phyloP scores from a whole-genome alignment of 2,329 filamentous ascomycete genomes.

The Xylaria sp. region DNA sequence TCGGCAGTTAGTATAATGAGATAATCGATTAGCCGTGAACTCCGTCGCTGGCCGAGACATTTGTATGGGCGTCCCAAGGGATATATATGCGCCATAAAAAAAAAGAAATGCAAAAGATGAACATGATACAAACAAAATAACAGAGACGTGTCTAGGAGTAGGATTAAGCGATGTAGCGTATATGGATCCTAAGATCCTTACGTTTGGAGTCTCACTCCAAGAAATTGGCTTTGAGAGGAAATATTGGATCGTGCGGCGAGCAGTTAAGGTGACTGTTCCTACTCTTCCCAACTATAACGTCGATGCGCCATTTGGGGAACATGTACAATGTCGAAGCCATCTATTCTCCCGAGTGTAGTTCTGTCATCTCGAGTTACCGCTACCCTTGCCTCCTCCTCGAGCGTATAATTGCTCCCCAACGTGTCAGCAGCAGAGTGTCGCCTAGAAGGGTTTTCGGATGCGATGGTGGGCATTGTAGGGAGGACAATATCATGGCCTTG shows the following conservation, averaged over 20 bases:
- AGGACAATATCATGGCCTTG: conserved; percentile 44
- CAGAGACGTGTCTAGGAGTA: conserved; percentile 32
- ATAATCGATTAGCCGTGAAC: conserved; percentile 38
- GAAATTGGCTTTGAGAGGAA: conserved; percentile 5
- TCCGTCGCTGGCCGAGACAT: conserved; percentile 42
- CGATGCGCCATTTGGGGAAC: conserved; percentile 48
- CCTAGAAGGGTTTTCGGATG: conserved; percentile 41
- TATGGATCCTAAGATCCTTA: conserved; percentile 10
- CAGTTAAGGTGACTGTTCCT: conserved; percentile 34
- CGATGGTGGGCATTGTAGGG: conserved; percentile 44
- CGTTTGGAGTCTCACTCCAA: not conserved
- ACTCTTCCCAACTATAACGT: conserved; percentile 50
- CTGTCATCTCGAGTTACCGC: conserved; percentile 25
- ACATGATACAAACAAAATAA: conserved; percentile 13
- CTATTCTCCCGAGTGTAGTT: conserved; percentile 42
- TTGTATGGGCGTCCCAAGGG: conserved; percentile 27
- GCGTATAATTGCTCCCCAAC: conserved; percentile 67
- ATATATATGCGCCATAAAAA: conserved; percentile 29
- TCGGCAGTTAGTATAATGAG: conserved; percentile 15
- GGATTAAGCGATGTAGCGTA: conserved; percentile 30
- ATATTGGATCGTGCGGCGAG: not conserved
- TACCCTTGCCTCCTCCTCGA: conserved; percentile 59
- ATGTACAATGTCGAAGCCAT: conserved; percentile 48
- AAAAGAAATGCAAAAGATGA: conserved; percentile 12
- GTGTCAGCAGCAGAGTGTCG: conserved; percentile 54